Base-by-base conservation (phyloP, 2,329 filamentous ascomycete species). In the Alternaria sp. region DNA sequence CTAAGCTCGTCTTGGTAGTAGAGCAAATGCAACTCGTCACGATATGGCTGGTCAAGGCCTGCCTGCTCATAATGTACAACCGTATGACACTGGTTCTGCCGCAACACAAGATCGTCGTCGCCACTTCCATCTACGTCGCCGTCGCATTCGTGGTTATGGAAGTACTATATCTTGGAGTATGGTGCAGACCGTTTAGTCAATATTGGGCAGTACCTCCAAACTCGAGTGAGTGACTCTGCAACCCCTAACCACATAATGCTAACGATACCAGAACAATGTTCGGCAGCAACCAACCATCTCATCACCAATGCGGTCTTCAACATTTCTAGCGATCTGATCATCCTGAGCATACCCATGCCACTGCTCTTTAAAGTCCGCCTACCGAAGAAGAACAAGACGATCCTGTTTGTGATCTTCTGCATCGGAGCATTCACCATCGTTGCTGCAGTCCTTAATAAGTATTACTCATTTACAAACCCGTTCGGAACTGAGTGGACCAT, bases 361-460 rank as follows among this genome's bases (percentile, higher is more conserved):
- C 78, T 83, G 51, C 77, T 83, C 40, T 71, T 82, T 56, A 72
- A 77, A 51, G 76, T 80, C 46, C 71, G 75, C 10, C 62, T 83
- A 13, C 80, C 80, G 0, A 72, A 67, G 55, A 76, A 78, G 58
- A 81, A 84, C 55, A 88, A 88, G 68, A 49, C 83, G 0, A 79
- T 85, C 0, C 75, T 88, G 0, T 79, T 83, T 44, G 78, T 76
- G 29, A 80, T 88, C 29, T 88, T 89, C 70, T 78, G 81, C 2
- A 77, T 88, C 2, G 86, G 86, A 31, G 64, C 68, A 4, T 78
- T 78, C 51, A 74, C 70, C 68, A 85, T 88, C 50, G 74, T 88
- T 13, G 83, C 84, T 17, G 84, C 85, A 10, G 80, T 84, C 5
- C 76, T 88, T 14, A 88, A 87, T 75, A 86, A 87, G 59, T 85